phyloP scores from a whole-genome alignment of 1,139 yeast species.

The Saccharomyces hybrid region DNA sequence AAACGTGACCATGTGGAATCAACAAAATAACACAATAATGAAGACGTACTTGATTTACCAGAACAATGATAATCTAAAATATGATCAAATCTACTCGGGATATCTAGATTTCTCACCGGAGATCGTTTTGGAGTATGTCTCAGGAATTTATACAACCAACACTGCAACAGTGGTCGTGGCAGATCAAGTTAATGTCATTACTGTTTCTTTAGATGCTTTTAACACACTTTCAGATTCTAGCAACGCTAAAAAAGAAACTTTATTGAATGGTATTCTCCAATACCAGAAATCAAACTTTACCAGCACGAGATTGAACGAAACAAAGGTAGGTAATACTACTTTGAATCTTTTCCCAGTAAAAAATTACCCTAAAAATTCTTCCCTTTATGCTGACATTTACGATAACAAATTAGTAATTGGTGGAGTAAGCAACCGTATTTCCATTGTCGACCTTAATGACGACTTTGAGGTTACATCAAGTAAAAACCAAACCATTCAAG shows the following conservation, averaged over 20 bases:
- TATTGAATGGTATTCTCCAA: slow-evolving; percentile 73
- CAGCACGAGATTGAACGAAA: slow-evolving; percentile 19
- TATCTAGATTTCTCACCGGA: slow-evolving; percentile 53
- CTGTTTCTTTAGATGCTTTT: slow-evolving; percentile 44
- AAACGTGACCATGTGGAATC: slow-evolving; percentile 57
- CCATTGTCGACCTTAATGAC: slow-evolving; percentile 13
- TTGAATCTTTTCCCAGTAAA: slow-evolving; percentile 55
- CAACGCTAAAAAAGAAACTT: slow-evolving; percentile 17
- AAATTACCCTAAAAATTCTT: slow-evolving; percentile 34
- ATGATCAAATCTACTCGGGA: slow-evolving; percentile 71
- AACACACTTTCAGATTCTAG: slow-evolving; percentile 32
- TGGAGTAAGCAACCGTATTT: slow-evolving; percentile 23
- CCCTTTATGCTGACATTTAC: slow-evolving; percentile 23
- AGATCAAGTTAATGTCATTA: slow-evolving; percentile 55
- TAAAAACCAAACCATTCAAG: slow-evolving; percentile 11
- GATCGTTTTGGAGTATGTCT: slow-evolving; percentile 41
- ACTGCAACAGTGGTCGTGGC: slow-evolving; percentile 53
- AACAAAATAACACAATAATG: slow-evolving; percentile 37
- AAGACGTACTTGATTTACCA: slow-evolving; percentile 50
- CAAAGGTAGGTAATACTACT: slow-evolving; percentile 56
- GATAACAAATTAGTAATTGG: slow-evolving; percentile 19
- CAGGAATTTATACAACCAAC: slow-evolving; percentile 29
- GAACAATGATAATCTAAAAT: slow-evolving; percentile 71
- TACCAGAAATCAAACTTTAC: slow-evolving; percentile 69
- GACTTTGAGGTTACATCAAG: slow-evolving; percentile 11